Evolutionary conservation across 2,329 filamentous ascomycete genomes (phyloP), one percentile per base, ranked within the genome.

Genomic region (Scolecobasidium constrictum): DNA sequence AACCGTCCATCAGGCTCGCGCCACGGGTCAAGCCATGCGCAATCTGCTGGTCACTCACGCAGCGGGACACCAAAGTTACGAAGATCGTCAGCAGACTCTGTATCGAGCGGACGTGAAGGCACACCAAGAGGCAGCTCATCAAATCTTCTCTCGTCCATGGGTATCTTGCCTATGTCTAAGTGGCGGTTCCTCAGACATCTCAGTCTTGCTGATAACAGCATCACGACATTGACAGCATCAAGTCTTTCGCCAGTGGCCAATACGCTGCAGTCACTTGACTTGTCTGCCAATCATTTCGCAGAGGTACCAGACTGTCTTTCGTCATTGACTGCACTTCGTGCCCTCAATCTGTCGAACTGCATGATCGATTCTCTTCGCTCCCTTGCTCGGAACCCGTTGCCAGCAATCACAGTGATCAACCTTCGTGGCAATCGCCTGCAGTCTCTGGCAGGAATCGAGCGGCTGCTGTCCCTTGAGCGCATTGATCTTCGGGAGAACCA

Each of bases 351-450:
- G 19, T 94, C 90, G 3, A 84, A 94, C 55, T 96, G 90, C 71
- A 95, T 96, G 88, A 96, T 98, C 49, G 85, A 90, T 52, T 92
- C 87, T 13, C 71, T 98, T 44, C 84, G 93, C 54, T 94, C 90
- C 2, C 69, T 98, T 34, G 80, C 80, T 2, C 79, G 83, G 49
- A 92, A 83, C 54, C 86, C 92, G 11, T 72, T 98, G 4, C 90
- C 92, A 20, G 90, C 92, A 16, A 94, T 98, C 48, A 93, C 85
- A 1, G 88, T 88, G 1, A 69, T 98, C 45, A 96, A 96, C 55
- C 74, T 98, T 43, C 81, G 90, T 45, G 85, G 78, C 39, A 98
- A 98, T 59, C 79, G 88, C 36, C 73, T 98, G 46, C 75, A 78
- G 46, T 94, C 87, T 2, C 75, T 98, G 46, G 86, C 86, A 21